Evolutionary conservation across 2,329 filamentous ascomycete species (phyloP), one percentile per base, ranked within the genome.

Genomic region (Aspergillus ruber): DNA sequence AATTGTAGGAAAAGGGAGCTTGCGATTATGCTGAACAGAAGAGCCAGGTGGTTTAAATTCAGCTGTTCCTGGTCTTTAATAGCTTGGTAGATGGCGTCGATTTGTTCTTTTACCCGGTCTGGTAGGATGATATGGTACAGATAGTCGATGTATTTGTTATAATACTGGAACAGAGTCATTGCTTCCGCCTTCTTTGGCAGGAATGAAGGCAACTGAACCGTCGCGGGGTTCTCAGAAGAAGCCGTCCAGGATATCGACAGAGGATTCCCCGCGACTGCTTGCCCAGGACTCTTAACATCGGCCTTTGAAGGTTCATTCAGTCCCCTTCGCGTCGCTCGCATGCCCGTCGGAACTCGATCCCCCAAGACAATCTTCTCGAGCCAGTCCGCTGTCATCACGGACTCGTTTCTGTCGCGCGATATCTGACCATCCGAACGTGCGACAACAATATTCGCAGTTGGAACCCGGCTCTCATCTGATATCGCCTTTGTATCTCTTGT

Each of bases 61-160:
- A 63, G 47, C 1, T 56, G 43, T 2, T 48, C 25, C 6, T 53
- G 52, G 1, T 46, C 42, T 9, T 59, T 53, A 9, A 64, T 32
- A 15, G 47, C 51, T 6, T 55, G 46, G 46, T 72, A 72, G 2
- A 69, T 50, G 1, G 43, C 45, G 13, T 65, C 41, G 27, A 70
- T 59, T 6, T 62, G 58, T 5, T 17, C 42, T 23, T 60, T 53
- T 1, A 63, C 57, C 1, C 44, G 53, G 17, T 41, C 48, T 0
- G 61, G 56, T 1, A 68, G 57, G 8, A 70, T 54, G 12, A 70
- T 51, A 51, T 69, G 66, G 46, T 71, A 69, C 4, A 67, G 56
- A 21, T 61, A 66, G 44, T 64, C 59, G 33, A 71, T 57, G 35
- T 66, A 59, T 1, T 55, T 46, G n/a, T 52, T 53, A 43, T 70